Percentiles rank a stretch among this genome's conserved stretches.
phyloP scores from a whole-genome alignment of 1,139 yeast genomes.

The Candida sp. region DNA sequence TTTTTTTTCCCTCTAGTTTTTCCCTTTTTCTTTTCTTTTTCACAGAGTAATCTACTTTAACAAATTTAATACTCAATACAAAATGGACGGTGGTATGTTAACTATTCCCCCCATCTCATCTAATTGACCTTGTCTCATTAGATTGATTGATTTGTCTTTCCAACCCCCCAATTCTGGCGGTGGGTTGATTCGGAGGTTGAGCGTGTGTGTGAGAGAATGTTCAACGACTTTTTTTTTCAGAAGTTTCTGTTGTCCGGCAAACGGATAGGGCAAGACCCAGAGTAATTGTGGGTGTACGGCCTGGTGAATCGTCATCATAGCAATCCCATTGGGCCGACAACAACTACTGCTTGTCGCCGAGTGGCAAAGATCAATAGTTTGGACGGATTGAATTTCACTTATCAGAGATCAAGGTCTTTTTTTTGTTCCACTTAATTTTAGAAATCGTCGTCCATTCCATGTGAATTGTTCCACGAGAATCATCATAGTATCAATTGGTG shows the following conservation, averaged over 20 bases:
- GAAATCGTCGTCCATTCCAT: not conserved
- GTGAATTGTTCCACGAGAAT: not conserved
- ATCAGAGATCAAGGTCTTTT: not conserved
- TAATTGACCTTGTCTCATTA: conserved; percentile 14
- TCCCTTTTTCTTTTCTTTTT: conserved; percentile 3
- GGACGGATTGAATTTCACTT: not conserved
- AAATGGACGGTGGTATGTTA: conserved; percentile 56
- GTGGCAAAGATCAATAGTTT: too few relatives aligned
- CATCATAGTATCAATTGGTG: not conserved
- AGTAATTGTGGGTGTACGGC: not conserved
- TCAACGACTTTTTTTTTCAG: not conserved
- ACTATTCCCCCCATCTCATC: not conserved
- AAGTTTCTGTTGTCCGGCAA: not conserved
- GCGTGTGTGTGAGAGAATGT: not conserved
- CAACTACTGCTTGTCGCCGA: not conserved
- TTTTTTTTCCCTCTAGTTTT: conserved; percentile 9
- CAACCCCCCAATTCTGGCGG: not conserved
- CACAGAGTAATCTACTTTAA: not conserved
- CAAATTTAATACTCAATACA: conserved; percentile 6
- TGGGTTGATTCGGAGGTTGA: not conserved
- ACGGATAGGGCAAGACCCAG: too few relatives aligned
- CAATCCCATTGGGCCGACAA: not conserved
- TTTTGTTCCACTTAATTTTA: not conserved
- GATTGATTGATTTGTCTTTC: conserved; percentile 13
- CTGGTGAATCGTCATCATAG: too few relatives aligned